Base-by-base conservation (phyloP, 1,284 basidiomycete species). In the Cutaneotrichosporon cavernicola region DNA sequence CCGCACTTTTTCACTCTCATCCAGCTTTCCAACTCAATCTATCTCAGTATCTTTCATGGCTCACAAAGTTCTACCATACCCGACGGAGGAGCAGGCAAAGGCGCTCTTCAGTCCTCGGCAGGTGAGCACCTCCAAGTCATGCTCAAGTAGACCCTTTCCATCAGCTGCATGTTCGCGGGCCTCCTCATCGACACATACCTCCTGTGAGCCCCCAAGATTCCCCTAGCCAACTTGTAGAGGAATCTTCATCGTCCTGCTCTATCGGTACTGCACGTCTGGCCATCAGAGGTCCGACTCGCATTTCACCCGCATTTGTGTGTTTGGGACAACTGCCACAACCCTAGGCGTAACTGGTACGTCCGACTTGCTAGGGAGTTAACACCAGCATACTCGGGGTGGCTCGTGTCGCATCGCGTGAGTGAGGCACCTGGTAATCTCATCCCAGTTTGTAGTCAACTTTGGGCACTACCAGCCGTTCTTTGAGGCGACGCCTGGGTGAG, bases 401-500 rank as follows among this genome's bases (percentile, higher is more conserved):
- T 49, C 14, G 8, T 18, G 13, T 55, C 34, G n/a, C 31, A 59
- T 16, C 57, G 58, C 9, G 26, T 58, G 11, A 11, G 43, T 31
- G 13, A 18, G n/a, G 21, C 18, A 40, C 11, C 1, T 16, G 6
- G 6, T 16, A 21, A 40, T 55, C 34, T 34, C 9, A 56, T n/a
- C 56, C 18, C 62, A 67, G 65, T 73, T 72, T 34, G 70, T 73
- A 1, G 31, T 64, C 40, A 63, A 72, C 56, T 72, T 68, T 56
- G 73, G 69, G 30, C 36, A 26, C 21, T 71, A 60, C 59, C 7
- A 56, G 4, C 63, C 66, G 4, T 70, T 73, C 57, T 49, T 65
- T 32, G 60, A 67, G 53, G 61, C 69, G 36, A 56, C 26, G 5
- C 30, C 30, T 32, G 30, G 51, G 51, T 52, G 31, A 4, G 43